Evolutionary conservation across 805 yeast species (phyloP).

Genomic region (Clavispora fructus): DNA sequence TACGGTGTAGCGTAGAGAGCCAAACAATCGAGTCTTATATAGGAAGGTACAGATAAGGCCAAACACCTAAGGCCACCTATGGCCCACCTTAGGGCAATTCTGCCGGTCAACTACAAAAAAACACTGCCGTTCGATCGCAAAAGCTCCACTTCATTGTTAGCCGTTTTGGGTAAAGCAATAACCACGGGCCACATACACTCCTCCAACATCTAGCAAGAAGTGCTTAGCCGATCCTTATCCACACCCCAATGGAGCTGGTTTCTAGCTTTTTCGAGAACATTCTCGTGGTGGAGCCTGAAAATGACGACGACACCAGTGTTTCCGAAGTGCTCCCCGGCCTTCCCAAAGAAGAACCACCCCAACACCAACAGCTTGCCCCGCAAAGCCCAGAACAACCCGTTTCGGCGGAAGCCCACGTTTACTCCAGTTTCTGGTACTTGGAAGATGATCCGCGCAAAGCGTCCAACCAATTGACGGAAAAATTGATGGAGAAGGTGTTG

Average conservation of each 20-base stretch:
- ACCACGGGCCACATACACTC: neutral
- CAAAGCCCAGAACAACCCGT: neutral
- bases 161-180: neutral
- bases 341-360: neutral
- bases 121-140: too few relatives aligned
- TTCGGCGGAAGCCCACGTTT: neutral
- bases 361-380: neutral
- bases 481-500: constrained; percentile 64
- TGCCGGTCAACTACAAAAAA: too few relatives aligned
- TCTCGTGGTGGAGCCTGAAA: constrained; percentile 22
- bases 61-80: too few relatives aligned
- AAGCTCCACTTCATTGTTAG: neutral
- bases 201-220: neutral
- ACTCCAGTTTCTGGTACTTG: constrained; percentile 21
- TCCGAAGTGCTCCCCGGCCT: neutral
- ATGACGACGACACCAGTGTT: neutral
- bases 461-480: constrained; percentile 49
- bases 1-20: too few relatives aligned
- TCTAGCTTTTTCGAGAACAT: constrained; percentile 34
- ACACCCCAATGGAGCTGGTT: constrained; percentile 28
- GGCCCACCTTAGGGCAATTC: too few relatives aligned
- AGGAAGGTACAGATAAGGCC: too few relatives aligned
- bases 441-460: constrained; percentile 18
- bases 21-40: too few relatives aligned
- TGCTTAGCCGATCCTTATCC: neutral